Conservation (phyloP, 352 stramenopile genomes). For the Globisporangium recalcitrans region DNA sequence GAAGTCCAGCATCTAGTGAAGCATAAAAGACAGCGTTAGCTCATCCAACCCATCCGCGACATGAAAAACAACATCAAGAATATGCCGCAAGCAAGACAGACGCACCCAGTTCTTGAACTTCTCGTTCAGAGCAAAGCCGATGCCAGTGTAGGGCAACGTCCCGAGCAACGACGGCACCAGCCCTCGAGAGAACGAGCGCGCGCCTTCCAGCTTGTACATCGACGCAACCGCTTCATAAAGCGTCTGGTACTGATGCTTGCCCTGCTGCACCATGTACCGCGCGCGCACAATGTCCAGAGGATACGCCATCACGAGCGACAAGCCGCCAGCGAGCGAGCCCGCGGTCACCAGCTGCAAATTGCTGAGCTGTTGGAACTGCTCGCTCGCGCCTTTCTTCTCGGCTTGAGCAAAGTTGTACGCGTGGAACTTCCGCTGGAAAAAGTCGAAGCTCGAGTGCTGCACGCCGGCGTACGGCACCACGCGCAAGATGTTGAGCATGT, state of each 20-base stretch:
- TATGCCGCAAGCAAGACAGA: too few relatives aligned
- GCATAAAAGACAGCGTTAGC: neutral
- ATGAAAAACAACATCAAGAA: neutral
- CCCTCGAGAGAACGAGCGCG: constrained; percentile 61
- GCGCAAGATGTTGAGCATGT: constrained; percentile 74
- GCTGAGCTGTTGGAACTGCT: constrained; percentile 57
- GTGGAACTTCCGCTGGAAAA: constrained; percentile 76
- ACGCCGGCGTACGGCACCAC: constrained; percentile 76
- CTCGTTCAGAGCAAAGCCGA: constrained; percentile 83
- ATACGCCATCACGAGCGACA: constrained; percentile 74
- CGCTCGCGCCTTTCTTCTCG: constrained; percentile 20
- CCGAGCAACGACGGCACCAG: constrained; percentile 74
- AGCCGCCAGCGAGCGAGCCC: constrained; percentile 60
- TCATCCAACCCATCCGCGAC: neutral
- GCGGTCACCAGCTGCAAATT: constrained; percentile 71
- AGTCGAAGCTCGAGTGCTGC: constrained; percentile 84
- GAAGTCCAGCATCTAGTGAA: constrained; percentile 39
- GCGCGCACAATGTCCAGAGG: constrained; percentile 79
- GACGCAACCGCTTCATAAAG: constrained; percentile 58
- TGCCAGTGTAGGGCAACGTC: constrained; percentile 83
- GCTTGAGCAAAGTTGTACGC: constrained; percentile 64
- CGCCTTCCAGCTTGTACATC: constrained; percentile 76
- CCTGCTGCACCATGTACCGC: constrained; percentile 85
- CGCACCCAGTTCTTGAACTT: constrained; percentile 72
- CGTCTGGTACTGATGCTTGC: constrained; percentile 66